These are phyloP conservation scores for Ulota crispa DNA, from an alignment of 225 moss, liverwort and hornwort genomes.

Conservation along the genomic window DNA sequence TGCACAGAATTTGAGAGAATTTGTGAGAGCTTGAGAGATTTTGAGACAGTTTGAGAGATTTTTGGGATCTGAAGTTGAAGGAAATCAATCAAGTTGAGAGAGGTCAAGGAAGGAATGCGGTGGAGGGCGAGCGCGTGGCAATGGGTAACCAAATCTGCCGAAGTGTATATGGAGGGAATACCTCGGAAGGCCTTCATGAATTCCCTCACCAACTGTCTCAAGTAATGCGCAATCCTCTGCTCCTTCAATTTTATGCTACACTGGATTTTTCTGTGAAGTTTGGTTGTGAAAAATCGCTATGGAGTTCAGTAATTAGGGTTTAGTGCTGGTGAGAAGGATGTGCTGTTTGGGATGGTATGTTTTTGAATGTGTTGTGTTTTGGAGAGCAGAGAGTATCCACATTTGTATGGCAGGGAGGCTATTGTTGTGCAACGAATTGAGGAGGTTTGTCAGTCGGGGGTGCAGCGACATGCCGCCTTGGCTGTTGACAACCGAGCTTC, in stretches of 20 bases:
- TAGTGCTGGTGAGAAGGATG: not conserved
- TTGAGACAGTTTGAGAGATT: not conserved
- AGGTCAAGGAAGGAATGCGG: conserved; percentile 15
- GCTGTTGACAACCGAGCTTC: conserved; percentile 62
- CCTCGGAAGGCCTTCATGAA: conserved; percentile 71
- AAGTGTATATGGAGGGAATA: conserved; percentile 58
- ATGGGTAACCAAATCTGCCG: conserved; percentile 66
- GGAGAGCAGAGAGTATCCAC: conserved; percentile 58
- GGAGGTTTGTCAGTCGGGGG: conserved; percentile 49
- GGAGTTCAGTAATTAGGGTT: conserved; percentile 15
- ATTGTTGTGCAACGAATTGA: conserved; percentile 56
- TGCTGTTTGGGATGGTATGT: not conserved
- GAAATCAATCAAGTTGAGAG: not conserved
- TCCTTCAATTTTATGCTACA: not conserved
- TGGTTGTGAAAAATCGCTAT: not conserved
- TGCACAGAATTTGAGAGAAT: not conserved
- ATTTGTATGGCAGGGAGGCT: conserved; percentile 63
- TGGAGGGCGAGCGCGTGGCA: conserved; percentile 58
- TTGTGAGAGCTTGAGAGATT: not conserved
- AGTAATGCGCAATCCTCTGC: conserved; percentile 22
- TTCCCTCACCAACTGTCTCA: conserved; percentile 63
- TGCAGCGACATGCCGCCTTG: conserved; percentile 54
- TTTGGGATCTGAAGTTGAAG: not conserved
- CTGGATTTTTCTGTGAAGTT: not conserved
- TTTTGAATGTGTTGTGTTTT: not conserved